A percentile compares a stretch with the other conserved stretches of the same genome.
Evolutionary conservation across 495 filamentous ascomycete species (phyloP).

Genomic region (Extremus antarcticus): DNA sequence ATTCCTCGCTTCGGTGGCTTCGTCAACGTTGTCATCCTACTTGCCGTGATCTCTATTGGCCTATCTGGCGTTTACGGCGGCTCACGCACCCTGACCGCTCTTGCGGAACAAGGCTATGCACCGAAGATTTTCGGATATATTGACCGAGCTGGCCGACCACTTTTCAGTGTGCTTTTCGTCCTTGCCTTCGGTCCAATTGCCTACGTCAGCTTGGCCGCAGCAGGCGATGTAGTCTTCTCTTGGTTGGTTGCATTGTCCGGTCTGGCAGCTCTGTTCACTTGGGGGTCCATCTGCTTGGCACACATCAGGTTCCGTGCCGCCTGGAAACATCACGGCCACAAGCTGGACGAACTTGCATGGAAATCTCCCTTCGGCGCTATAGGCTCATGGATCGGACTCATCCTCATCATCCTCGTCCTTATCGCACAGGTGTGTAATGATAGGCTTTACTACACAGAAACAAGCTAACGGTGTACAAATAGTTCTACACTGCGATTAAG

Average conservation of each 20-base stretch:
- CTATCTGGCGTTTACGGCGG: constrained; percentile 31
- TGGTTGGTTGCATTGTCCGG: constrained; percentile 65
- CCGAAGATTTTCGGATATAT: constrained; percentile 32
- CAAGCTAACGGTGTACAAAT: not conserved
- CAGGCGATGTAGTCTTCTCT: constrained; percentile 32
- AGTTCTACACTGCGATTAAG: constrained; percentile 44
- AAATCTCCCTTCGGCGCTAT: constrained; percentile 51
- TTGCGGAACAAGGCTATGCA: constrained; percentile 31
- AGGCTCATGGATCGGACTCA: constrained; percentile 57
- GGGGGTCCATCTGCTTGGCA: constrained; percentile 58
- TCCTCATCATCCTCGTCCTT: constrained; percentile 50
- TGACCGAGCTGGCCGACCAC: constrained; percentile 29
- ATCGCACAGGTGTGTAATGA: constrained; percentile 46
- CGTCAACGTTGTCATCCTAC: constrained; percentile 33
- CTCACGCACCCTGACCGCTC: constrained; percentile 30
- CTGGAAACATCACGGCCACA: constrained; percentile 53
- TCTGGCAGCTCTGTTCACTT: constrained; percentile 57
- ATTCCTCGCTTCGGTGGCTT: constrained; percentile 29
- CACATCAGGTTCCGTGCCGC: constrained; percentile 66
- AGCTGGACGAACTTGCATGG: constrained; percentile 61
- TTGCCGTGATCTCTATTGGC: constrained; percentile 32
- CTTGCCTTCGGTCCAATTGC: constrained; percentile 30
- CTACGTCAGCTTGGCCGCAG: constrained; percentile 20
- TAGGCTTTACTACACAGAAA: not conserved
- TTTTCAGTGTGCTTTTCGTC: constrained; percentile 2